A percentile compares a stretch with the other conserved stretches of the same genome.
Evolutionary conservation across 257 asterid genomes (phyloP).

Genomic region (Nicotiana tomentosiformis): DNA sequence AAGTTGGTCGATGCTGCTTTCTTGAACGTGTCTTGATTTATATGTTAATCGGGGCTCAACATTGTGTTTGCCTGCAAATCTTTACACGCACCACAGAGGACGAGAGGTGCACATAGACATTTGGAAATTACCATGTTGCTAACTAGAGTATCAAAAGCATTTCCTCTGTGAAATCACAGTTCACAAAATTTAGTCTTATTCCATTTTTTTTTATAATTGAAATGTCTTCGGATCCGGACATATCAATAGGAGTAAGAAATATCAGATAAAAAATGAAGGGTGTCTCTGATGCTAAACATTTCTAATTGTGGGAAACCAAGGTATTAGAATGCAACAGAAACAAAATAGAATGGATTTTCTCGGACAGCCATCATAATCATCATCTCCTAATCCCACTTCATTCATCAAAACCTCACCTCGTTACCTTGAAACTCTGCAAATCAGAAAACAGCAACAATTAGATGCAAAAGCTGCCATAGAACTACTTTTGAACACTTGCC

Average conservation of each 20-base stretch:
- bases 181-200: no score
- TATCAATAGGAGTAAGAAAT: no score
- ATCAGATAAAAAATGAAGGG: not conserved
- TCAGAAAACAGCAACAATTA: not conserved
- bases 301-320: not conserved
- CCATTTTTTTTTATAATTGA: no score
- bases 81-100: no score
- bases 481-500: not conserved
- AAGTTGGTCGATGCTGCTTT: no score
- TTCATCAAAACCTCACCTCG: constrained; percentile 24
- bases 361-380: not conserved
- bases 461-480: not conserved
- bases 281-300: not conserved
- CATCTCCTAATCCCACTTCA: not conserved
- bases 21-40: no score
- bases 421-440: constrained; percentile 54
- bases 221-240: no score
- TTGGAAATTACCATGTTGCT: no score
- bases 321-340: not conserved
- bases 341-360: not conserved
- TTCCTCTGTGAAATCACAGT: not conserved
- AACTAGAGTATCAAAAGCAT: no score
- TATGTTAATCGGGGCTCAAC: no score
- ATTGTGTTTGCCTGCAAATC: no score
- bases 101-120: no score